phyloP scores from a whole-genome alignment of 2,329 filamentous ascomycete species.

The Ilyonectria destructans region DNA sequence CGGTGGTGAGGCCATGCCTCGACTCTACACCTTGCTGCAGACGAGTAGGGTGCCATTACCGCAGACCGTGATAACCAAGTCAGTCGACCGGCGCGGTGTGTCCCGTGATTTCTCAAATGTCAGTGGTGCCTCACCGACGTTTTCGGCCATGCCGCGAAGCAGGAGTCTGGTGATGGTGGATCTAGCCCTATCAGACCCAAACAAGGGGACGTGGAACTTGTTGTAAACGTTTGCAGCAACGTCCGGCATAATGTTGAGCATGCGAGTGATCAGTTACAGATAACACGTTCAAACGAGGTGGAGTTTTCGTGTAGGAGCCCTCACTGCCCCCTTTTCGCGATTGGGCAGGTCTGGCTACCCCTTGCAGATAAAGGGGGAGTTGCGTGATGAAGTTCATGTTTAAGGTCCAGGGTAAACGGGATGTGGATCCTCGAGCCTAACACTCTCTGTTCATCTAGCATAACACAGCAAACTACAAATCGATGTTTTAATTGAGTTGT shows the following conservation, averaged over 20 bases:
- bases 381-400: neutral
- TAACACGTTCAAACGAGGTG: neutral
- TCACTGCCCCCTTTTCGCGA: slow-evolving; percentile 9
- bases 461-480: neutral
- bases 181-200: slow-evolving; percentile 18
- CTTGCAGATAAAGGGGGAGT: neutral
- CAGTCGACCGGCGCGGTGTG: slow-evolving; percentile 17
- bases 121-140: slow-evolving; percentile 20
- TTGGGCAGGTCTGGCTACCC: neutral
- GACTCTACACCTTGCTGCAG: slow-evolving; percentile 25
- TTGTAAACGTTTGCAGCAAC: neutral
- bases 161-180: slow-evolving; percentile 25
- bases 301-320: neutral
- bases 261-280: neutral
- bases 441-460: neutral
- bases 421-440: neutral
- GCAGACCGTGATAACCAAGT: slow-evolving; percentile 10
- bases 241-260: neutral
- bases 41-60: slow-evolving; percentile 18
- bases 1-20: slow-evolving; percentile 21
- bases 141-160: slow-evolving; percentile 13
- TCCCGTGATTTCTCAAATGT: slow-evolving; percentile 27
- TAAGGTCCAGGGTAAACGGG: slow-evolving; percentile 1
- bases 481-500: neutral
- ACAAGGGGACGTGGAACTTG: neutral